Conservation (phyloP, 257 asterid genomes). For the Solanum piurae region DNA sequence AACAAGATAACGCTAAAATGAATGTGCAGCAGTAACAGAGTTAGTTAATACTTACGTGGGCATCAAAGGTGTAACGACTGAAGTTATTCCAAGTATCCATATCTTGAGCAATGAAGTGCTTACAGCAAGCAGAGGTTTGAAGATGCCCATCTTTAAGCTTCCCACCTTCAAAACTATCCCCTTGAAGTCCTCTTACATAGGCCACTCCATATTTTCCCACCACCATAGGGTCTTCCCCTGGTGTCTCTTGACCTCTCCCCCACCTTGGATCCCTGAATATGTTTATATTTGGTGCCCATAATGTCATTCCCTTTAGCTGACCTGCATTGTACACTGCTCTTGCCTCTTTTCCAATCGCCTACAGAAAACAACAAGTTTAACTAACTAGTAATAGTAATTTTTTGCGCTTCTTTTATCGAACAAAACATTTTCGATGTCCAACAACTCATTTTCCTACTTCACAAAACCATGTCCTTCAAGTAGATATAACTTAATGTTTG, state of each 20-base stretch:
- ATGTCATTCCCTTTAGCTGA: constrained; percentile 25
- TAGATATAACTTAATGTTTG: not conserved
- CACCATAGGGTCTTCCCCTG: constrained; percentile 29
- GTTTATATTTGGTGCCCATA: constrained; percentile 34
- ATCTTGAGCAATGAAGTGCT: constrained; percentile 71
- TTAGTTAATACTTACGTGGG: constrained; percentile 22
- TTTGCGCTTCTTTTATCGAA: too few relatives aligned
- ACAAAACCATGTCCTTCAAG: not conserved
- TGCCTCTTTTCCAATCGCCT: constrained; percentile 32
- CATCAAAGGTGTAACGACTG: constrained; percentile 42
- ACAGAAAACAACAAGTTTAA: not conserved
- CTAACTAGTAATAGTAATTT: not conserved
- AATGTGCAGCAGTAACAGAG: not conserved
- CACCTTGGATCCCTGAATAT: constrained; percentile 34
- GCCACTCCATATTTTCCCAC: constrained; percentile 23
- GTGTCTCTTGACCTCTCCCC: constrained; percentile 37
- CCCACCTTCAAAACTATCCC: constrained; percentile 57
- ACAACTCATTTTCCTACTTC: not conserved
- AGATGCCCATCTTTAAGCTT: constrained; percentile 26
- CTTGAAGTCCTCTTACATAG: constrained; percentile 65
- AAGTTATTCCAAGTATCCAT: constrained; percentile 65
- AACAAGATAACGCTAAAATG: not conserved
- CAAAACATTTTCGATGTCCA: not conserved
- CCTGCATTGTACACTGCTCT: constrained; percentile 29
- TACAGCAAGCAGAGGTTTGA: constrained; percentile 73